A percentile compares a stretch with the other conserved stretches of the same genome.
These are phyloP conservation scores for Cardamine chenopodiifolia DNA, from an alignment of 345 rosid genomes.

Conservation along the genomic window DNA sequence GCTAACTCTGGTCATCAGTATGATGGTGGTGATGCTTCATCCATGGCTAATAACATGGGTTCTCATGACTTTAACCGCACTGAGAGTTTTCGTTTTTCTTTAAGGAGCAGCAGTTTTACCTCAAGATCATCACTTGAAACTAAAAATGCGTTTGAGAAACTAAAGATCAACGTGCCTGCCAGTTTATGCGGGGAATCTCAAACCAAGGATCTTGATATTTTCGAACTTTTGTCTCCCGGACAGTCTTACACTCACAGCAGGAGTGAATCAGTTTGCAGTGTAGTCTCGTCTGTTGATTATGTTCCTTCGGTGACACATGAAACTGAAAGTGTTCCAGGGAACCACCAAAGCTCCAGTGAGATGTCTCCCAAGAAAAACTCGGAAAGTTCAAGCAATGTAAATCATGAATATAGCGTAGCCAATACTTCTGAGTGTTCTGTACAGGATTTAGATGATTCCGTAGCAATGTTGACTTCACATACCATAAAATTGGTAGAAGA, in stretches of 20 bases:
- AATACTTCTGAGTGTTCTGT: conserved; percentile 45
- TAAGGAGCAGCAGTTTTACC: conserved; percentile 58
- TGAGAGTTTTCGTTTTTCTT: conserved; percentile 56
- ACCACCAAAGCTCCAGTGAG: conserved; percentile 47
- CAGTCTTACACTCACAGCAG: conserved; percentile 74
- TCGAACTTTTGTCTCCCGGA: conserved; percentile 54
- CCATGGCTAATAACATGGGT: conserved; percentile 52
- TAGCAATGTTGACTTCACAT: conserved; percentile 51
- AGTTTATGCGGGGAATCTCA: conserved; percentile 52
- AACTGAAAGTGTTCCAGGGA: conserved; percentile 33
- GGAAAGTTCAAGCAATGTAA: conserved; percentile 44
- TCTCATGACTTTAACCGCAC: conserved; percentile 53
- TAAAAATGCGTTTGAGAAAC: conserved; percentile 64
- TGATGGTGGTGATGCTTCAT: conserved; percentile 44
- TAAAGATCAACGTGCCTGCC: conserved; percentile 52
- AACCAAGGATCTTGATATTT: conserved; percentile 54
- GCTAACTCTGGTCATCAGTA: conserved; percentile 36
- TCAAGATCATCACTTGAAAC: conserved; percentile 64
- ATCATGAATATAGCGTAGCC: conserved; percentile 29
- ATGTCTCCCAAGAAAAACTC: conserved; percentile 51
- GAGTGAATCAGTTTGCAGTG: conserved; percentile 78
- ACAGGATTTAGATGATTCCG: conserved; percentile 35
- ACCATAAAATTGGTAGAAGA: conserved; percentile 62
- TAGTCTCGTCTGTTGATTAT: conserved; percentile 67
- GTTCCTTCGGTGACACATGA: conserved; percentile 52